Evolutionary conservation across 1,139 yeast species (phyloP), one percentile per base, ranked within the genome.

Genomic region (Geotrichum restrictum): DNA sequence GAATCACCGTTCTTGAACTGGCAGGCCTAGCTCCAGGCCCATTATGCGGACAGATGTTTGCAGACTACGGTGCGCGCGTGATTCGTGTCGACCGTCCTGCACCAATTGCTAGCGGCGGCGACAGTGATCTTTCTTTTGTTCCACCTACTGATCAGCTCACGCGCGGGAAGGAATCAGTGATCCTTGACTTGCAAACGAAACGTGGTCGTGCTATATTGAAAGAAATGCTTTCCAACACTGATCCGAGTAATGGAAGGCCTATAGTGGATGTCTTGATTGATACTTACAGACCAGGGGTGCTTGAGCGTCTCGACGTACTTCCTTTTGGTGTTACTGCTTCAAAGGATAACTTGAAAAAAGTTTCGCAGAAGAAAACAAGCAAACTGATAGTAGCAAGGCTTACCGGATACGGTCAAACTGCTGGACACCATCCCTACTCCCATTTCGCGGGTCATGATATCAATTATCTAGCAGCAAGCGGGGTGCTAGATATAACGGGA

Each of bases 11-110:
- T 22, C 39, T 59, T 29, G 63, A 60, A 45, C 45, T 60, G 24
- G 63, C 63, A 16, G 63, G 63, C 10, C 53, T 60, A 18, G 63
- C 63, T 1, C 63, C 63, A 11, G 63, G 60, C 3, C 63, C 63
- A 1, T 52, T 59, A 27, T 58, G 60, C 33, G 63, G 63, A 22
- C 60, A 59, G 32, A 45, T 60, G 41, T 48, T 69, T 19, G 70
- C 73, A 1, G 69, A 68, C 47, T 69, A 65, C 47, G 73, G 73
- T 29, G 73, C 73, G 11, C 62, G 66, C 19, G 71, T 69, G 4
- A 61, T 69, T 14, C 63, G 69, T 42, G 63, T 69, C 37, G 66
- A 62, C 34, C 52, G 62, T 1, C n/a, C n/a, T n/a, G n/a, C n/a
- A n/a, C n/a, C n/a, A n/a, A n/a, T n/a, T n/a, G n/a, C 53, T 56